Conservation (phyloP, 768 basidiomycete species). For the Gymnopilus dilepis region DNA sequence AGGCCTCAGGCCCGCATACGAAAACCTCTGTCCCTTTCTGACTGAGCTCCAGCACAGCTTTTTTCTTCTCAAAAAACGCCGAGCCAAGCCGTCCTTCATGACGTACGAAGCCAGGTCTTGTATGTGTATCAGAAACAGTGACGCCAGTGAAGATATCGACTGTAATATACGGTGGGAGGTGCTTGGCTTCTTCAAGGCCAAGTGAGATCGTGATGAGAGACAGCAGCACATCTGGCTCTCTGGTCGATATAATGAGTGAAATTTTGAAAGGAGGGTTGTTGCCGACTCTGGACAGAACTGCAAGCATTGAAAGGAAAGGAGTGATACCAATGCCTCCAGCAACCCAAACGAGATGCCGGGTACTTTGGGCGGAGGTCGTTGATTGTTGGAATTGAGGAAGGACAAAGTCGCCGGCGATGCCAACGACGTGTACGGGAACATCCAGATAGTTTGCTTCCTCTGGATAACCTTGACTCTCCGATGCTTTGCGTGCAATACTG, state of each 20-base stretch:
- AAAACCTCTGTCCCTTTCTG: slow-evolving; percentile 35
- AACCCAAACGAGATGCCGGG: slow-evolving; percentile 50
- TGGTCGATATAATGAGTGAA: slow-evolving; percentile 52
- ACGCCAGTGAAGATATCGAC: slow-evolving; percentile 47
- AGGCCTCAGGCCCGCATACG: slow-evolving; percentile 55
- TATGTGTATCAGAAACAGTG: neutral
- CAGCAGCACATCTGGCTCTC: slow-evolving; percentile 57
- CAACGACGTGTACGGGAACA: slow-evolving; percentile 49
- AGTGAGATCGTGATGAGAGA: slow-evolving; percentile 42
- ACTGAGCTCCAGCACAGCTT: slow-evolving; percentile 19
- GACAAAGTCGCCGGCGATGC: slow-evolving; percentile 58
- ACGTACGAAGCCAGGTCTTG: slow-evolving; percentile 4
- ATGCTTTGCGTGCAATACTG: slow-evolving; percentile 48
- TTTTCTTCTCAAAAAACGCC: slow-evolving; percentile 30
- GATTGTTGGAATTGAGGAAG: slow-evolving; percentile 24
- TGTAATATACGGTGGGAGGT: slow-evolving; percentile 24
- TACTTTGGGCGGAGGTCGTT: slow-evolving; percentile 16
- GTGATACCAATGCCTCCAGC: slow-evolving; percentile 71
- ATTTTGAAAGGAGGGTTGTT: slow-evolving; percentile 38
- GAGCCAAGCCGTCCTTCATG: slow-evolving; percentile 14
- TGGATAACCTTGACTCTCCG: slow-evolving; percentile 41
- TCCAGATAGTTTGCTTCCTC: slow-evolving; percentile 41
- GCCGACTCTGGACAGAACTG: slow-evolving; percentile 20
- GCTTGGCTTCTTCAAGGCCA: slow-evolving; percentile 14
- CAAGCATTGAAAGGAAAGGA: slow-evolving; percentile 63